Conservation (phyloP, 2,329 filamentous ascomycete genomes). For the Pseudonectria foliicola region DNA sequence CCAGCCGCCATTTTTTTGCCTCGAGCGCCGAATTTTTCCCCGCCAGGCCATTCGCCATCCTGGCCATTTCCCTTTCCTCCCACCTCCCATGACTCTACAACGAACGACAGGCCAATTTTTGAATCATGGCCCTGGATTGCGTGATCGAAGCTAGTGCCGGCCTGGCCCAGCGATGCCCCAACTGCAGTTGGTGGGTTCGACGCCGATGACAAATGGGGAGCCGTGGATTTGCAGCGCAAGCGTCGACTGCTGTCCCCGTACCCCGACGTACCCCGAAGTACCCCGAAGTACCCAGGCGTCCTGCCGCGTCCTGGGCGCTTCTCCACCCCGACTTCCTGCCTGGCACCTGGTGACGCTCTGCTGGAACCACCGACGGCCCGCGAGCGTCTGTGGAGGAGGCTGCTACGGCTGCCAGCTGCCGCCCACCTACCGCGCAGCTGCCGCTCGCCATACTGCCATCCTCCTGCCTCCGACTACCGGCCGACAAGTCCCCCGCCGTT, state of each 20-base stretch:
- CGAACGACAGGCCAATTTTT: not conserved
- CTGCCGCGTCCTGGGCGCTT: slow-evolving; percentile 1
- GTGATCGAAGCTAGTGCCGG: slow-evolving; percentile 19
- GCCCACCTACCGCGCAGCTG: not conserved
- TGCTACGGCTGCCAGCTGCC: not conserved
- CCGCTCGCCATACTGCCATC: no score
- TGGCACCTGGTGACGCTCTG: slow-evolving; percentile 6
- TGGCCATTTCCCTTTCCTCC: not conserved
- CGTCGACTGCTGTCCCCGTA: no score
- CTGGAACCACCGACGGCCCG: slow-evolving; percentile 24
- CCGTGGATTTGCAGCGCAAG: slow-evolving; percentile 13
- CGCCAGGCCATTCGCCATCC: slow-evolving; percentile 10
- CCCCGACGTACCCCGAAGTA: no score
- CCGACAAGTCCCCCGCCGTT: slow-evolving; percentile 13
- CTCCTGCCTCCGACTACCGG: slow-evolving; percentile 22
- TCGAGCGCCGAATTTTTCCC: slow-evolving; percentile 21
- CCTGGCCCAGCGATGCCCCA: not conserved
- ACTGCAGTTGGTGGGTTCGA: slow-evolving; percentile 6
- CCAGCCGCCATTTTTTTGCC: not conserved
- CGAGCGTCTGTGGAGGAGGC: slow-evolving; percentile 5
- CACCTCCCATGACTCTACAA: not conserved
- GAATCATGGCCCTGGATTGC: slow-evolving; percentile 24
- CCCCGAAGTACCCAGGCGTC: no score
- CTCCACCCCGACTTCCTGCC: slow-evolving; percentile 25
- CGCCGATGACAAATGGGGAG: slow-evolving; percentile 20